Evolutionary conservation across 805 yeast genomes (phyloP), one percentile per base, ranked within the genome.

Genomic region (Ogataea siamensis): DNA sequence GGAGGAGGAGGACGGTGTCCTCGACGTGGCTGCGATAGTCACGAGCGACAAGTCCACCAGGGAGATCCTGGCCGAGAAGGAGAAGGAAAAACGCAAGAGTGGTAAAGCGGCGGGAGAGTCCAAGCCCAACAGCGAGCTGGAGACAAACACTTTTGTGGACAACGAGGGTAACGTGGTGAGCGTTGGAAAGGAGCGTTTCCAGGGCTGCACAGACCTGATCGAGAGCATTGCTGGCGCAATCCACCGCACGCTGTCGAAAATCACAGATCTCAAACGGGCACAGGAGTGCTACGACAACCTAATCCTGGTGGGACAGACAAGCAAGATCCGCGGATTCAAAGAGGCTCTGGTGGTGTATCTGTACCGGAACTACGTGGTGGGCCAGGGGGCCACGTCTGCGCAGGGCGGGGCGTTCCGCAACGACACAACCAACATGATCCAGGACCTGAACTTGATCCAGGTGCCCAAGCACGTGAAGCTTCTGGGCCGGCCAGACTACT

Each of bases 151-250:
- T 5, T 91, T 89, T 55, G 57, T 67, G 20, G 95, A 85, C 60
- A 53, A 61, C 4, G 53, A 53, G n/a, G 83, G 86, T 4, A 66
- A 72, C 33, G 64, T 65, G 38, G 57, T 84, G n/a, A 66, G 67
- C 6, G 78, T 91, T n/a, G 98, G 98, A 2, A 84, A 80, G 43
- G 95, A 88, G 64, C 71, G 98, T 51, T 91, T 91, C 62, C 81
- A 76, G 57, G 98, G 97, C 1, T 67, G 83, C 24, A 78, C 73
- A 31, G 68, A 63, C 15, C 69, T 91, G 37, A 70, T 91, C 22
- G 67, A 63, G 4, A 54, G 57, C 15, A 69, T 91, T 14, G 71
- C 83, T 4, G 64, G 63, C 13, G 71, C 73, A 2, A 71, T 86
- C 2, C 77, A 76, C 32, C 61, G 64, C 19, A 66, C 78, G 0